A percentile compares a stretch with the other conserved stretches of the same genome.
These are phyloP conservation scores for Phytopythium oedochilum DNA, from an alignment of 352 stramenopile genomes.

Conservation along the genomic window DNA sequence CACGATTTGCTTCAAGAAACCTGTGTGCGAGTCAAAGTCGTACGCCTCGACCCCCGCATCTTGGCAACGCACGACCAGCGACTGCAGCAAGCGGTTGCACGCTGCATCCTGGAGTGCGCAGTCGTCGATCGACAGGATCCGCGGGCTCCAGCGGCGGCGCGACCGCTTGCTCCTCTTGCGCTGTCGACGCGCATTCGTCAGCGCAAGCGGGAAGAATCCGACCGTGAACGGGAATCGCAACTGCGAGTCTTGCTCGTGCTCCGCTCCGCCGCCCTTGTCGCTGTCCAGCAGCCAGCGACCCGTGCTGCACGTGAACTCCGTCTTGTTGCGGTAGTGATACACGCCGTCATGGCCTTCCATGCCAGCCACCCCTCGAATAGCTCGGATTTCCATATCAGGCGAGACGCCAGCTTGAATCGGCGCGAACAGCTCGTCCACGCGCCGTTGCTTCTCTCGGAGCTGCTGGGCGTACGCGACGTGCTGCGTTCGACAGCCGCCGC, in stretches of 20 bases:
- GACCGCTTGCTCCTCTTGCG: constrained; percentile 21
- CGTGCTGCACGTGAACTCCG: constrained; percentile 79
- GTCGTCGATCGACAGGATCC: constrained; percentile 59
- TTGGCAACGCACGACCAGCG: constrained; percentile 24
- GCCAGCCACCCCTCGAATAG: constrained; percentile 31
- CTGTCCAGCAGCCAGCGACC: constrained; percentile 56
- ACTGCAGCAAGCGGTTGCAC: constrained; percentile 41
- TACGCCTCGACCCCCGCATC: constrained; percentile 35
- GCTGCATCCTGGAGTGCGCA: constrained; percentile 44
- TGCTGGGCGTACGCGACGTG: constrained; percentile 57
- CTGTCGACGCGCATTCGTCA: constrained; percentile 37
- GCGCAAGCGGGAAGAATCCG: constrained; percentile 62
- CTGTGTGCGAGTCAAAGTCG: constrained; percentile 49
- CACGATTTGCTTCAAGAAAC: constrained; percentile 68
- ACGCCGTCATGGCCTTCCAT: not conserved
- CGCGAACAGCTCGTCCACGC: constrained; percentile 35
- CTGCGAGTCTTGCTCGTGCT: not conserved
- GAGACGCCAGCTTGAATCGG: constrained; percentile 14
- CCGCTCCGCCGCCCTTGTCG: constrained; percentile 25
- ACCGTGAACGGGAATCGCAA: constrained; percentile 43
- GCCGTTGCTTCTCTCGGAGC: constrained; percentile 56
- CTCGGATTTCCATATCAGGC: constrained; percentile 25
- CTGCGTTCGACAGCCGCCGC: constrained; percentile 68
- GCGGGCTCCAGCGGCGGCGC: constrained; percentile 43
- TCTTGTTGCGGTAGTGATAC: constrained; percentile 78